Evolutionary conservation across 2,329 filamentous ascomycete genomes (phyloP), one percentile per base, ranked within the genome.

Genomic region (Penicillium sp.): DNA sequence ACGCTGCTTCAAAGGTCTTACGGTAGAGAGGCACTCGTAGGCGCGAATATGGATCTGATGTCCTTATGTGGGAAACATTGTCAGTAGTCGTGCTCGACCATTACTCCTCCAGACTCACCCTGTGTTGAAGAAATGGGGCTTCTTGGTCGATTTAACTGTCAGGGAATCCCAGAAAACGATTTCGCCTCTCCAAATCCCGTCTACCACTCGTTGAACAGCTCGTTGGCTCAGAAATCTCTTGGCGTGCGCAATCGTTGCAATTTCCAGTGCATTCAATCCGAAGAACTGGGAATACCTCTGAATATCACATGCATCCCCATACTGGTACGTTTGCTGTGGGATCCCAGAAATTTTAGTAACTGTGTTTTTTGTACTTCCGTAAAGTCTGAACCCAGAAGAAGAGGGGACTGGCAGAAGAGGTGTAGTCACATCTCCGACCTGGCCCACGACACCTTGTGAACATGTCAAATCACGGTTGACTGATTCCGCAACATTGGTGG

Each of bases 81-180:
- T 55, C 40, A 53, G 52, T 36, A 38, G 73, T 73, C 41, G 29
- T 31, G 8, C n/a, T 3, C 33, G 30, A 46, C 50, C 39, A 27
- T 33, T 22, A 11, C 16, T 25, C n/a, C 2, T 16, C 6, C 7
- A 25, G 36, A 41, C 62, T 53, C 59, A 75, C 69, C 68, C 68
- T 56, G 76, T 73, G 64, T 88, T 88, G 71, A 93, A 95, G 56
- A 88, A 82, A 18, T 86, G 83, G 1, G 89, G 85, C 61, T 83
- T 82, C 70, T 95, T 95, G 49, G 78, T 80, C 0, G 88, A 83
- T 61, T 86, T 75, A 8, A 88, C 79, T 8, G 81, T 85, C n/a
- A 95, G 74, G 5, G 77, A 81, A 52, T 90, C 86, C 89, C 89
- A 95, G 67, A 95, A 93, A 31, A 91, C 81, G 52, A 95, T 89